Evolutionary conservation across 2,329 filamentous ascomycete genomes (phyloP).

Genomic region (Fusarium staphyleae): DNA sequence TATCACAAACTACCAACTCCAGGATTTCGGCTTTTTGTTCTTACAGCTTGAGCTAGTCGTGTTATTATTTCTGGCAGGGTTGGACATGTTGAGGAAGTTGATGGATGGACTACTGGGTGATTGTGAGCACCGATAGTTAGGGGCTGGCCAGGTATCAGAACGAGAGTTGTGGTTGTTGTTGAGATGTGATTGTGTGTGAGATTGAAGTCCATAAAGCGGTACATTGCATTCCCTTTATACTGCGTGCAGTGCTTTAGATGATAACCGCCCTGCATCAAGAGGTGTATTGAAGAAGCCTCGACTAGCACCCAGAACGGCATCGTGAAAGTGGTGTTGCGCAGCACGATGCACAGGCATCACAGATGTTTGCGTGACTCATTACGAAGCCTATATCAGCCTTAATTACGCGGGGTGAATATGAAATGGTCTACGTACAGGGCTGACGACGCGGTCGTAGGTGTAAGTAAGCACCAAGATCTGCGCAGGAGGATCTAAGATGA

Average conservation of each 20-base stretch:
- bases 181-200: conserved; percentile 15
- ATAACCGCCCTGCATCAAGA: not conserved
- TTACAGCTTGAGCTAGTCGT: conserved; percentile 27
- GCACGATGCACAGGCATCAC: conserved; percentile 4
- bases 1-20: not conserved
- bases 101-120: not conserved
- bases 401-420: too few species aligned
- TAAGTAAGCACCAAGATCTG: conserved; percentile 14
- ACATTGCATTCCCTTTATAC: conserved; percentile 31
- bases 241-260: conserved; percentile 13
- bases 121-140: not conserved
- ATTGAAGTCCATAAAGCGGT: conserved; percentile 5
- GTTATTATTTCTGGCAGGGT: conserved; percentile 19
- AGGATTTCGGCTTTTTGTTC: not conserved
- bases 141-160: conserved; percentile 10
- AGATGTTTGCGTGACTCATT: conserved; percentile 38
- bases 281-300: too few species aligned
- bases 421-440: conserved; percentile 14
- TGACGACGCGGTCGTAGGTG: conserved; percentile 21
- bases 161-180: conserved; percentile 2
- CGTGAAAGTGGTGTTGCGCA: conserved; percentile 16
- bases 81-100: conserved; percentile 17
- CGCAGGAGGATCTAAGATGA: not conserved
- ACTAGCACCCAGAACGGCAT: not conserved
- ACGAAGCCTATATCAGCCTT: conserved; percentile 23